Conservation (phyloP, 2,329 filamentous ascomycete species). For the Alternaria alternata region DNA sequence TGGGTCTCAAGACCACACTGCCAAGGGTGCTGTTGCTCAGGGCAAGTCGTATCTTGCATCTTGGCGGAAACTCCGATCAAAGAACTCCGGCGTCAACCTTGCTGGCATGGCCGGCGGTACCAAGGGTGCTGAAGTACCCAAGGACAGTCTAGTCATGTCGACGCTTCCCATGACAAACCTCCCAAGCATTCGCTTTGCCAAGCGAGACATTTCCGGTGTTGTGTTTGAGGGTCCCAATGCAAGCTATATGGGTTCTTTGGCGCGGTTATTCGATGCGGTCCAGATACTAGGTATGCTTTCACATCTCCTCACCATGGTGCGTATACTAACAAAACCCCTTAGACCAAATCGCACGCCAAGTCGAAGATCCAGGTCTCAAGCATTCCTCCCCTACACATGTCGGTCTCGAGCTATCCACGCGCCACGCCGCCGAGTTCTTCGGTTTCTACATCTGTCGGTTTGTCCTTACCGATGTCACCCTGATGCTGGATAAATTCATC, state of each 20-base stretch:
- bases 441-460: constrained; percentile 97
- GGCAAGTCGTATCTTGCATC: constrained; percentile 81
- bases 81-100: constrained; percentile 73
- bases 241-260: constrained; percentile 89
- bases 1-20: constrained; percentile 42
- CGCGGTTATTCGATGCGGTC: constrained; percentile 88
- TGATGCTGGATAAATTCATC: constrained; percentile 94
- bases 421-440: constrained; percentile 97
- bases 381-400: constrained; percentile 95
- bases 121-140: constrained; percentile 50
- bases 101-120: constrained; percentile 56
- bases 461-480: constrained; percentile 81
- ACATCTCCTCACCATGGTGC: not conserved
- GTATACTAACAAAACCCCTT: constrained; percentile 18
- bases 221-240: constrained; percentile 84
- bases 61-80: constrained; percentile 88
- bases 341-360: constrained; percentile 96
- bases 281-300: constrained; percentile 82
- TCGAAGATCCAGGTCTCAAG: constrained; percentile 91
- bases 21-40: constrained; percentile 47
- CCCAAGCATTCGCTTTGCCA: constrained; percentile 75
- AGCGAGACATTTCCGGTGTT: constrained; percentile 72
- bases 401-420: constrained; percentile 88
- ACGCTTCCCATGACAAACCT: constrained; percentile 72
- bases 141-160: constrained; percentile 66